These are phyloP conservation scores for Malassezia sp. DNA, from an alignment of 1,284 basidiomycete species.

Conservation along the genomic window DNA sequence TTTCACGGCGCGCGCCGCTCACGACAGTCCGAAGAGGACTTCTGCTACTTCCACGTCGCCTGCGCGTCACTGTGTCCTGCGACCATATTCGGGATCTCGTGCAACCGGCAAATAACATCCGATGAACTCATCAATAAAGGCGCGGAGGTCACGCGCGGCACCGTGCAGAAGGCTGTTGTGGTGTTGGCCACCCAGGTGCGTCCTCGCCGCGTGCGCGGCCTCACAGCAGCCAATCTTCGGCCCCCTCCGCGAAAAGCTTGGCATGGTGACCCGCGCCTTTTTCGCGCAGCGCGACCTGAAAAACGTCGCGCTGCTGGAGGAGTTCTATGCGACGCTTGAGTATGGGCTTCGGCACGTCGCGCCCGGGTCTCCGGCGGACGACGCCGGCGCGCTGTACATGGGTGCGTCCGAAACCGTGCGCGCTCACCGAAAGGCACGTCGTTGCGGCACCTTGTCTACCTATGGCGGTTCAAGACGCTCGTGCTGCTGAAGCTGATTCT, in stretches of 20 bases:
- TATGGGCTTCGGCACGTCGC: conserved; percentile 21
- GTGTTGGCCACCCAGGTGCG: conserved; percentile 73
- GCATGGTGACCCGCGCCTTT: conserved; percentile 66
- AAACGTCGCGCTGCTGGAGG: conserved; percentile 40
- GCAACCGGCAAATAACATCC: conserved; percentile 86
- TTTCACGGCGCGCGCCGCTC: background rate
- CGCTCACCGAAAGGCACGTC: too few species aligned
- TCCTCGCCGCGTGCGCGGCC: too few species aligned
- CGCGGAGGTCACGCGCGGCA: conserved; percentile 81
- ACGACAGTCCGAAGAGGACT: conserved; percentile 74
- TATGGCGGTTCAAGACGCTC: conserved; percentile 85
- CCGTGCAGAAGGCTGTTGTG: conserved; percentile 94
- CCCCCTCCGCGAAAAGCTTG: conserved; percentile 66
- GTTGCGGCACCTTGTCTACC: conserved; percentile 80
- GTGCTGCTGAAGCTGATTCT: conserved; percentile 87
- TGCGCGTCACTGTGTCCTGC: conserved; percentile 19
- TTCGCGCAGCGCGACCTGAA: conserved; percentile 43
- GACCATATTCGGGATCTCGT: conserved; percentile 33
- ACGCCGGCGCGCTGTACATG: conserved; percentile 57
- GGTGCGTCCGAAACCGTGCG: conserved; percentile 54
- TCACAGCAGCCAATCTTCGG: conserved; percentile 47
- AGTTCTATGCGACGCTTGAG: conserved; percentile 45
- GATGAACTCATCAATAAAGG: conserved; percentile 68
- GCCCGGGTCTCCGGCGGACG: background rate
- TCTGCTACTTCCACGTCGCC: conserved; percentile 82